phyloP scores from a whole-genome alignment of 1,139 yeast genomes.

The Saccharomyces hybrid region DNA sequence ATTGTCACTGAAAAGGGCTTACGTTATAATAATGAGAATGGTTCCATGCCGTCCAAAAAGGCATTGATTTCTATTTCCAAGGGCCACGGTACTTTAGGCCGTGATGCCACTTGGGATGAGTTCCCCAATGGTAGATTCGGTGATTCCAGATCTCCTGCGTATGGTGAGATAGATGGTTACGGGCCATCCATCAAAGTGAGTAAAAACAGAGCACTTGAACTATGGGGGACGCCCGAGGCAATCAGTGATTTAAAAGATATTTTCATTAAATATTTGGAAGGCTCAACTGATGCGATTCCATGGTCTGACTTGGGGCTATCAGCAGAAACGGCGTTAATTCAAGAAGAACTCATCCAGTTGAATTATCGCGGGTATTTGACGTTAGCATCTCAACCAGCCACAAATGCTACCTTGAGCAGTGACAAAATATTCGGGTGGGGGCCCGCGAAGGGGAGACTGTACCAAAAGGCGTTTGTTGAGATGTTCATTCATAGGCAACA shows the following conservation, averaged over 20 bases:
- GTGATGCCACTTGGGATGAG: conserved; percentile 97
- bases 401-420: conserved; percentile 63
- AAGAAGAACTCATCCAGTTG: conserved; percentile 76
- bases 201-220: conserved; percentile 56
- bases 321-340: conserved; percentile 86
- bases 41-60: conserved; percentile 38
- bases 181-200: conserved; percentile 84
- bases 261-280: conserved; percentile 67
- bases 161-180: conserved; percentile 95
- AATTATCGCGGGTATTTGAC: conserved; percentile 76
- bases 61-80: conserved; percentile 67
- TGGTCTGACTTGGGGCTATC: conserved; percentile 85
- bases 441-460: conserved; percentile 79
- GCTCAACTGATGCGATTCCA: conserved; percentile 71
- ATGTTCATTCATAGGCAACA: conserved; percentile 64
- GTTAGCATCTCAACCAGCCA: conserved; percentile 92
- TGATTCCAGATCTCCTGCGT: conserved; percentile 93
- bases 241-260: conserved; percentile 55
- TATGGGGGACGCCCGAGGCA: conserved; percentile 81
- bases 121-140: conserved; percentile 97
- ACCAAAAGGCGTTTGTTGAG: conserved; percentile 91
- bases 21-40: conserved; percentile 3
- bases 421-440: conserved; percentile 97
- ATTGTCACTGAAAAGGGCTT: conserved; percentile 10
- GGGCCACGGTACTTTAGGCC: conserved; percentile 78